These are phyloP conservation scores for Onygena corvina DNA, from an alignment of 2,329 filamentous ascomycete genomes.

Conservation along the genomic window DNA sequence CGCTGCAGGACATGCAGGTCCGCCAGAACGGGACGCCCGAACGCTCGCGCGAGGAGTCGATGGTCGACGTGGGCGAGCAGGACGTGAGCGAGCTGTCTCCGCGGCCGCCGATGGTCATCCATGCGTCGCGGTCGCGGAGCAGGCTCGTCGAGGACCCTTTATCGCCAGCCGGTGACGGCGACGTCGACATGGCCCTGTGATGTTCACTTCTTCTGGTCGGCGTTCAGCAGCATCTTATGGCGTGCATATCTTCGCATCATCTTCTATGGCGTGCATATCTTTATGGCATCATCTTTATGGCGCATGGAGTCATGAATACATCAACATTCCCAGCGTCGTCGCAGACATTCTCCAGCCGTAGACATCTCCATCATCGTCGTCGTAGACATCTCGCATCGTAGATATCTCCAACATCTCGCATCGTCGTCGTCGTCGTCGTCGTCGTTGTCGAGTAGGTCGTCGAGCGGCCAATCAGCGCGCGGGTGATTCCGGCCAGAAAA, in stretches of 20 bases:
- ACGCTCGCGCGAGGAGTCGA: slow-evolving; percentile 17
- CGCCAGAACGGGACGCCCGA: slow-evolving; percentile 18
- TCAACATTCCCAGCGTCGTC: not conserved
- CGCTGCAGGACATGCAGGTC: slow-evolving; percentile 21
- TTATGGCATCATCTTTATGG: not conserved
- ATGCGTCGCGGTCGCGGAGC: slow-evolving; percentile 33
- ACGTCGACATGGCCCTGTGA: slow-evolving; percentile 50
- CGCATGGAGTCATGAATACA: not conserved
- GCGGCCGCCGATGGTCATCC: slow-evolving; percentile 26
- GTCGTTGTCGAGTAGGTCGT: not conserved
- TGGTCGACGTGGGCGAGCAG: slow-evolving; percentile 13
- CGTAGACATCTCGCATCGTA: not conserved
- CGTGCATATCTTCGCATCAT: no score
- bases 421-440: no score
- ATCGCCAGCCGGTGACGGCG: slow-evolving; percentile 22
- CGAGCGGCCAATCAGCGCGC: slow-evolving; percentile 28
- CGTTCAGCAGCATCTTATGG: not conserved
- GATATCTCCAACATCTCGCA: not conserved
- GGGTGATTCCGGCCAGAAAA: slow-evolving; percentile 32
- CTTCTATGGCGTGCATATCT: no score
- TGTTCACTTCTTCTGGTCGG: slow-evolving; percentile 21
- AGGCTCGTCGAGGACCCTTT: slow-evolving; percentile 42
- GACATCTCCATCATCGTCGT: not conserved
- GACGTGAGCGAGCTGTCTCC: slow-evolving; percentile 19
- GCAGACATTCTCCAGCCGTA: not conserved